A percentile compares a stretch with the other conserved stretches of the same genome.
Conservation (phyloP, 1,139 yeast genomes). For the Kluyveromyces sp. region DNA sequence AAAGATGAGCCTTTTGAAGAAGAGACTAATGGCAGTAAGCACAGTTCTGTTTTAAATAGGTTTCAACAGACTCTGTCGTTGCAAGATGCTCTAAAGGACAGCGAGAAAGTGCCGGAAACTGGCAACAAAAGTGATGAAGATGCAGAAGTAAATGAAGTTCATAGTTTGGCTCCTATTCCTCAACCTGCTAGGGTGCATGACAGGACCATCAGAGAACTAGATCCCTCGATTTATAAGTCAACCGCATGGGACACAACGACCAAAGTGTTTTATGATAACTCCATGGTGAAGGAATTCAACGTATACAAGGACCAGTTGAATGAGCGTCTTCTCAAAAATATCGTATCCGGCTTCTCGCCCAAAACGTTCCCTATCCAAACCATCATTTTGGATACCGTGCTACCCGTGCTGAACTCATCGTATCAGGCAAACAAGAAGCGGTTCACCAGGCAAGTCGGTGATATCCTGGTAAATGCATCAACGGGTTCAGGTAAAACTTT, state of each 20-base stretch:
- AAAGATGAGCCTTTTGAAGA: constrained; percentile 18
- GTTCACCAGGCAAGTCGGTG: constrained; percentile 45
- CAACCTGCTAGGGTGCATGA: constrained; percentile 51
- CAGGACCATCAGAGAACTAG: constrained; percentile 26
- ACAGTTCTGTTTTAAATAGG: constrained; percentile 37
- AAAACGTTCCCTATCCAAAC: constrained; percentile 32
- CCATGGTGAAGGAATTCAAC: constrained; percentile 23
- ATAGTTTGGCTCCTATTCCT: constrained; percentile 71
- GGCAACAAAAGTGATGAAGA: constrained; percentile 21
- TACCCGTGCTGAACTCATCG: constrained; percentile 24
- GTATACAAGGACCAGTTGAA: constrained; percentile 18
- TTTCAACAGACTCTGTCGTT: constrained; percentile 35
- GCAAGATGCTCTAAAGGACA: constrained; percentile 27
- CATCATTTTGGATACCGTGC: constrained; percentile 21
- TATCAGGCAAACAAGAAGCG: constrained; percentile 28
- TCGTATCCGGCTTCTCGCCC: constrained; percentile 22
- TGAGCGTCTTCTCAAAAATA: constrained; percentile 22
- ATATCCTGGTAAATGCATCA: constrained; percentile 81
- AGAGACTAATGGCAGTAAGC: constrained; percentile 26
- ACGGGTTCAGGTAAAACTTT: constrained; percentile 97
- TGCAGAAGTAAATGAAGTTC: constrained; percentile 32
- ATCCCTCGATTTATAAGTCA: constrained; percentile 26
- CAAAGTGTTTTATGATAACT: constrained; percentile 31
- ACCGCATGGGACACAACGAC: constrained; percentile 29
- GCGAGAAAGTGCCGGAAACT: constrained; percentile 5